These are phyloP conservation scores for Lecanicillium sp. DNA, from an alignment of 2,329 filamentous ascomycete genomes.

Conservation along the genomic window DNA sequence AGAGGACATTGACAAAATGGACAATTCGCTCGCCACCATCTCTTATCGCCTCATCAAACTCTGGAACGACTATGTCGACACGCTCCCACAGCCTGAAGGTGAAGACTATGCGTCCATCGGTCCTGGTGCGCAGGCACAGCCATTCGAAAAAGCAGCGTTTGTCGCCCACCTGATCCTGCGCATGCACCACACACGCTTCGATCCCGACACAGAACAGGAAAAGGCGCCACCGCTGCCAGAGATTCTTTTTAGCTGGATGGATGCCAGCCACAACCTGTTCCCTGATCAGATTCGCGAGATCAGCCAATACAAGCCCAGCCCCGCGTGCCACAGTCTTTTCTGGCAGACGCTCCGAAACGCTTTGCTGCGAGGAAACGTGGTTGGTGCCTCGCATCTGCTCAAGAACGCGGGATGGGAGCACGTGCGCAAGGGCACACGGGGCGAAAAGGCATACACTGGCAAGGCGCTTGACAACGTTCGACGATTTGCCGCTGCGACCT, in stretches of 20 bases:
- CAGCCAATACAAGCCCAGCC: slow-evolving; percentile 58
- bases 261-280: slow-evolving; percentile 67
- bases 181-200: slow-evolving; percentile 62
- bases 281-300: slow-evolving; percentile 62
- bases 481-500: slow-evolving; percentile 61
- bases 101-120: slow-evolving; percentile 59
- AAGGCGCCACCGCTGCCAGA: slow-evolving; percentile 59
- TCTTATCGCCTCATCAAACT: slow-evolving; percentile 46
- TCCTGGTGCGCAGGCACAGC: slow-evolving; percentile 53
- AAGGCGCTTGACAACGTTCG: slow-evolving; percentile 73
- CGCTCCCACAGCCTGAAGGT: slow-evolving; percentile 41
- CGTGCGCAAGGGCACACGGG: slow-evolving; percentile 61
- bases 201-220: slow-evolving; percentile 30
- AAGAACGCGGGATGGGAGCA: slow-evolving; percentile 71
- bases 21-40: slow-evolving; percentile 49
- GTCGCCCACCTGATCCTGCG: slow-evolving; percentile 72
- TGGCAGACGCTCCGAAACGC: slow-evolving; percentile 79
- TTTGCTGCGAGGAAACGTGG: slow-evolving; percentile 69
- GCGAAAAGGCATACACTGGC: slow-evolving; percentile 64
- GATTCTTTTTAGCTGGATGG: slow-evolving; percentile 77
- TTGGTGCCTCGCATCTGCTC: slow-evolving; percentile 61
- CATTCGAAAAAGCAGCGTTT: slow-evolving; percentile 71
- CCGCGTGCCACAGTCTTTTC: slow-evolving; percentile 69
- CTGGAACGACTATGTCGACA: slow-evolving; percentile 50
- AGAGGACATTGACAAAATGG: slow-evolving; percentile 50